Conservation (phyloP, 495 filamentous ascomycete species). For the Hamigera avellanea region DNA sequence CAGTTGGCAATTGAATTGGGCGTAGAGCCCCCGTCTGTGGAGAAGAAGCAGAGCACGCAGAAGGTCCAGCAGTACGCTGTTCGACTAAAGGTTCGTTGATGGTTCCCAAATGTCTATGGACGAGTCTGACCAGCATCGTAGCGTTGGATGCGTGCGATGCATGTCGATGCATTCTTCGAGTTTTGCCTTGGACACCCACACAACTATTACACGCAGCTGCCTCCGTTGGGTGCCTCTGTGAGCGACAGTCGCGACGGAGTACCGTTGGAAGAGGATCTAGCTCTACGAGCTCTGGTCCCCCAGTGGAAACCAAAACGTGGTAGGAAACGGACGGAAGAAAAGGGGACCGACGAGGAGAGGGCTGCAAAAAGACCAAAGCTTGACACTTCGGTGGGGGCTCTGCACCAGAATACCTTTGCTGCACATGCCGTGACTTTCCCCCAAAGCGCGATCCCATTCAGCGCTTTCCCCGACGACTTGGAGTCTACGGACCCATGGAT, state of each 20-base stretch:
- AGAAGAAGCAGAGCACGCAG: conserved; percentile 86
- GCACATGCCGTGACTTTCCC: conserved; percentile 39
- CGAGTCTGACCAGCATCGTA: conserved; percentile 17
- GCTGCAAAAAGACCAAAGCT: conserved; percentile 53
- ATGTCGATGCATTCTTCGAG: conserved; percentile 94
- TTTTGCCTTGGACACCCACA: conserved; percentile 73
- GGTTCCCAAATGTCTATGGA: too few species aligned
- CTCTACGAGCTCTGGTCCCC: conserved; percentile 76
- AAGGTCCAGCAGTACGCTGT: conserved; percentile 98
- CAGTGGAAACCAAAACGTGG: conserved; percentile 86
- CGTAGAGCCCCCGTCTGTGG: conserved; percentile 73
- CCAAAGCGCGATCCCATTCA: conserved; percentile 49
- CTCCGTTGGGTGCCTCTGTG: conserved; percentile 45
- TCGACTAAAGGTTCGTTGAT: conserved; percentile 61
- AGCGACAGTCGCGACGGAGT: conserved; percentile 75
- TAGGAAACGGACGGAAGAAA: conserved; percentile 70
- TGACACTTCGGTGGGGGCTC: conserved; percentile 51
- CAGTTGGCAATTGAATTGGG: conserved; percentile 81
- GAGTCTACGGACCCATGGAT: conserved; percentile 42
- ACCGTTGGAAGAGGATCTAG: conserved; percentile 81
- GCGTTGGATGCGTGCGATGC: conserved; percentile 98
- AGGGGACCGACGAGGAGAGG: conserved; percentile 45
- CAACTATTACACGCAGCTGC: conserved; percentile 75
- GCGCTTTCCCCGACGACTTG: conserved; percentile 46
- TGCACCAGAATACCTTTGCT: conserved; percentile 41